Percentiles rank a stretch among this genome's conserved stretches.
Conservation (phyloP, 1,139 yeast species). For the Yamadazyma atmosphaerica region DNA sequence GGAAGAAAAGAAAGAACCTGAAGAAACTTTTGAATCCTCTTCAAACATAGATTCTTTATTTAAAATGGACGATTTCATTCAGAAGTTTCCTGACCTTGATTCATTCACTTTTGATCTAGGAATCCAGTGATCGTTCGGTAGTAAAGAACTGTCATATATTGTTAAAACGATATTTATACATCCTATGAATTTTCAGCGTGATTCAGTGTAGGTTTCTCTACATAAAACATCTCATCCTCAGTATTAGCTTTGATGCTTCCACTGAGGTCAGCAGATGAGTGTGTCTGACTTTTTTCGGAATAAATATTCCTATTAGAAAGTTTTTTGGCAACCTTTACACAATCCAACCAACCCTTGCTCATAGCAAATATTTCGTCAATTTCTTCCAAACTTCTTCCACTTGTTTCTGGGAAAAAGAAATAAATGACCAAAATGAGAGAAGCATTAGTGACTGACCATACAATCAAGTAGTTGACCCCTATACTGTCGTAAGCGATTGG, state of each 20-base stretch:
- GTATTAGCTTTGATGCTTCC: too few relatives aligned
- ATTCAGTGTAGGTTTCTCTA: not conserved
- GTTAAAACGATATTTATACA: too few relatives aligned
- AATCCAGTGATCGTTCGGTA: not conserved
- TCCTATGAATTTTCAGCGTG: not conserved
- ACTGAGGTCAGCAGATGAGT: not conserved
- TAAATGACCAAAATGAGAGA: conserved; percentile 1
- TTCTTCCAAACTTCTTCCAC: conserved; percentile 1
- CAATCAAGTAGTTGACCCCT: conserved; percentile 2
- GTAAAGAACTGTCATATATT: not conserved
- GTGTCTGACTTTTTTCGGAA: not conserved
- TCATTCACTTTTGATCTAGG: conserved; percentile 1
- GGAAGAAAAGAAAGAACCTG: not conserved
- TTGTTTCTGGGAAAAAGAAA: conserved; percentile 4
- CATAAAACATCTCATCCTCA: too few relatives aligned
- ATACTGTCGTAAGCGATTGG: conserved; percentile 1
- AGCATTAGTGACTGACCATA: conserved; percentile 1
- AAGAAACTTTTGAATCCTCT: not conserved
- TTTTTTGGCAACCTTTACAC: conserved; percentile 1
- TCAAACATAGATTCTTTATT: not conserved
- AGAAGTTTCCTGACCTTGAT: conserved; percentile 1
- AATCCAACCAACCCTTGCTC: conserved; percentile 2
- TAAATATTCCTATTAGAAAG: not conserved
- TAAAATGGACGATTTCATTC: conserved; percentile 1
- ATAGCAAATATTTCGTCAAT: conserved; percentile 2